Conservation (phyloP, 176 grass and related monocot species). For the Typha latifolia region DNA sequence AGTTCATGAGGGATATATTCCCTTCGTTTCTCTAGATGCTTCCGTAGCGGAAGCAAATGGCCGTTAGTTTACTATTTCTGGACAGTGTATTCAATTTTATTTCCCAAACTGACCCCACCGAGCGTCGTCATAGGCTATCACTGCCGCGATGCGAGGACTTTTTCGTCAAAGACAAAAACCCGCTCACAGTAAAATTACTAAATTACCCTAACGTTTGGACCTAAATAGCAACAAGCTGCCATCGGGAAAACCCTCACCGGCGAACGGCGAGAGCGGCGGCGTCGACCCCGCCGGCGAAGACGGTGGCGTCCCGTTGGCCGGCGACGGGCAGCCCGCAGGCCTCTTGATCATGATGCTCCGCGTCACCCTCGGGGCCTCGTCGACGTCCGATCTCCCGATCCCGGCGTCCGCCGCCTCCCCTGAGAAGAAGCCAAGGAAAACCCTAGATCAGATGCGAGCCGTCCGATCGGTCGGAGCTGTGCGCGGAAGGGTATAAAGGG, state of each 20-base stretch:
- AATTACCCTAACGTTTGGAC: too few relatives aligned
- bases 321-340: conserved; percentile 67
- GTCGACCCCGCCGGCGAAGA: conserved; percentile 50
- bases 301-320: conserved; percentile 61
- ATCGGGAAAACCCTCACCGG: conserved; percentile 30
- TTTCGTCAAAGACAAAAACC: too few relatives aligned
- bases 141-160: too few relatives aligned
- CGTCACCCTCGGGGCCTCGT: conserved; percentile 59
- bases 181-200: too few relatives aligned
- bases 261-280: conserved; percentile 72
- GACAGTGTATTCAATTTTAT: too few relatives aligned
- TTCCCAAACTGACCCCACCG: too few relatives aligned
- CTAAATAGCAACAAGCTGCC: not conserved
- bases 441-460: conserved; percentile 21
- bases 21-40: too few relatives aligned
- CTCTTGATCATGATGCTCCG: conserved; percentile 98
- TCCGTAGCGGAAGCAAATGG: too few relatives aligned
- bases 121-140: too few relatives aligned
- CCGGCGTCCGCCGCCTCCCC: conserved; percentile 31
- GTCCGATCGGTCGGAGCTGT: conserved; percentile 5
- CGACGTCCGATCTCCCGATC: conserved; percentile 27
- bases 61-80: too few relatives aligned
- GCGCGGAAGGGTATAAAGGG: not conserved
- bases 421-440: conserved; percentile 13
- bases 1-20: too few relatives aligned